Evolutionary conservation across 225 moss, liverwort and hornwort species (phyloP), one percentile per base, ranked within the genome.

Genomic region (Marchantia paleacea): DNA sequence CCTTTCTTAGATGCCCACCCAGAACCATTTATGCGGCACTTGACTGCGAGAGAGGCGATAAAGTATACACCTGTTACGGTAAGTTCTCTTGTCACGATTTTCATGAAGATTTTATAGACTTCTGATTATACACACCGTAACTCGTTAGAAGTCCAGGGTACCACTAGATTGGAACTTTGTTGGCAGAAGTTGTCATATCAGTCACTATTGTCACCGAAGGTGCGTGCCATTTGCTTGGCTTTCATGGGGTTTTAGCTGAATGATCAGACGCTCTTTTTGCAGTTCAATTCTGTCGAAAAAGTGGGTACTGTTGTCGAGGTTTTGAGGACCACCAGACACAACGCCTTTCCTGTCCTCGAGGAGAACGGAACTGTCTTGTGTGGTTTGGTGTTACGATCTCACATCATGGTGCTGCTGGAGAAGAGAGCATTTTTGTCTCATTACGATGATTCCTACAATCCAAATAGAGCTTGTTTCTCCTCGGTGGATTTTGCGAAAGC

Each of bases 301-400:
- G 96, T 94, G 71, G 85, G 92, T 70, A 82, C 84, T 15, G 85
- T 94, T 47, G 81, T 92, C 47, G 92, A 94, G 6, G 89, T 85
- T 54, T 83, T 97, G 84, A 79, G 30, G 20, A 85, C 68, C 61
- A 93, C 96, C 39, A 82, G 77, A 8, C 96, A 97, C 76, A 88
- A 97, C 75, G 96, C 91, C 39, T 97, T 92, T 80, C 91, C 96
- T 13, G 90, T 97, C 19, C 84, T 97, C 81, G 96, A 92, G 72
- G 86, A 84, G 25, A 57, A 79, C 11, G 75, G 86, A 25, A 66
- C 86, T 4, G 80, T 87, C 8, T 86, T 97, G 50, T 81, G 78
- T 73, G 96, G 96, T 52, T 85, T 97, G 63, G 96, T 92, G 2
- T 80, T 97, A 73, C 91, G 96, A 62, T 89, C 92, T 15, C 94